These are phyloP conservation scores for Termitomyces sp. DNA, from an alignment of 768 basidiomycete genomes.

Conservation along the genomic window DNA sequence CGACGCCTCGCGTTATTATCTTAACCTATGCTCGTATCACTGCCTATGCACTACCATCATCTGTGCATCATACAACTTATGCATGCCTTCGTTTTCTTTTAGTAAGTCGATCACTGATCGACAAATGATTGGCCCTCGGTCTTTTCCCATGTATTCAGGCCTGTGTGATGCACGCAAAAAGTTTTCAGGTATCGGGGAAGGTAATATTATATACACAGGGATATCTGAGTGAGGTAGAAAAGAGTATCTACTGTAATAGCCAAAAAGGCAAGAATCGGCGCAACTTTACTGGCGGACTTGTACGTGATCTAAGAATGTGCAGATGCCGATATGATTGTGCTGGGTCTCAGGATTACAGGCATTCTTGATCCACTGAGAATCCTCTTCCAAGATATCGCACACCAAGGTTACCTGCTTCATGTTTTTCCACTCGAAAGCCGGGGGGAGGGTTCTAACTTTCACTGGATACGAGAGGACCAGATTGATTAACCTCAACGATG, in stretches of 20 bases:
- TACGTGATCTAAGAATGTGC: not conserved
- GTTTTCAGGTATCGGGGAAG: too few relatives aligned
- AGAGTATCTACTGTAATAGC: too few relatives aligned
- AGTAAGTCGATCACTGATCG: too few relatives aligned
- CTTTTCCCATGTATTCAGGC: too few relatives aligned
- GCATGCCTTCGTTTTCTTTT: not conserved
- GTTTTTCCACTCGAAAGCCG: constrained; percentile 5
- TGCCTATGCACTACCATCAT: constrained; percentile 3
- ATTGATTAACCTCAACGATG: constrained; percentile 1
- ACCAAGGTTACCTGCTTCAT: not conserved
- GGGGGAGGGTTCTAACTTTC: not conserved
- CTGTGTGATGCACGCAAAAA: too few relatives aligned
- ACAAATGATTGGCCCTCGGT: too few relatives aligned
- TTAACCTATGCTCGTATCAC: not conserved
- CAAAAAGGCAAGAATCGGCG: too few relatives aligned
- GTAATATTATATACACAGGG: not conserved
- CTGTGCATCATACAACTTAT: too few relatives aligned
- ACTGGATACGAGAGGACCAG: not conserved
- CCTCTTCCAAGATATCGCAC: constrained; percentile 4
- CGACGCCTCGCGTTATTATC: constrained; percentile 7
- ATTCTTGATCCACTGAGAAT: constrained; percentile 4
- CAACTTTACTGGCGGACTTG: not conserved
- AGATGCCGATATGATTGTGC: constrained; percentile 2
- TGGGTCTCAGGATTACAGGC: not conserved
- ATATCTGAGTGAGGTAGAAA: too few relatives aligned